Base-by-base conservation (phyloP, 768 basidiomycete genomes). In the Hortiboletus campestris region DNA sequence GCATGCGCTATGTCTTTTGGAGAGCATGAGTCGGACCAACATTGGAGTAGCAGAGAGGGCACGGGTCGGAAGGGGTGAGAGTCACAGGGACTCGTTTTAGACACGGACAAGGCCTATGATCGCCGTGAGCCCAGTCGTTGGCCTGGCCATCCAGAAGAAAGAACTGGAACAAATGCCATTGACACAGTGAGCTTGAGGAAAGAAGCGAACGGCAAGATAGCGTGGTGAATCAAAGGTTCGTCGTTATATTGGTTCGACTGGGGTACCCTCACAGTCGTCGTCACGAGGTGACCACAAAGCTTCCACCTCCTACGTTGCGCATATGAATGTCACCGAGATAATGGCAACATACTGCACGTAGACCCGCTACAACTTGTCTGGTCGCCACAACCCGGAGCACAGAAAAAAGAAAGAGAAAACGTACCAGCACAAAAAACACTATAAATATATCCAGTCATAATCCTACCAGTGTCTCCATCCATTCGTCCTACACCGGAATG, bases 401-500 rank as follows among this genome's bases (percentile, higher is more conserved):
- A 55, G 22, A n/a, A 43, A 16, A 38, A 47, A 25, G 53, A 29
- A 47, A 40, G 11, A 31, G 16, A 29, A 28, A 20, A 35, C 17
- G 22, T 29, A 42, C 39, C 45, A 60, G 48, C 50, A 61, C 38
- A 62, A 34, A 46, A 41, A 45, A 55, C 20, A 40, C 41, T 45
- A 34, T 53, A 53, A 32, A 53, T 25, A 40, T n/a, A 44, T 20
- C 49, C 22, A 17, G 31, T 31, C 28, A 31, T 45, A 38, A 20
- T 31, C 17, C 38, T 39, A 39, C 22, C 44, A n/a, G n/a, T n/a
- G n/a, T n/a, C n/a, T n/a, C 17, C 49, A 20, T 12, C 31, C 40
- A 7, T 32, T 22, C 41, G 17, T 43, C 54, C 20, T 67, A 66
- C 40, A 60, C 19, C 6, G 58, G 60, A 25, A 67, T 49, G 19